phyloP scores from a whole-genome alignment of 192 early-diverging fungal genomes.

The Phycomyces blakesleeanus region DNA sequence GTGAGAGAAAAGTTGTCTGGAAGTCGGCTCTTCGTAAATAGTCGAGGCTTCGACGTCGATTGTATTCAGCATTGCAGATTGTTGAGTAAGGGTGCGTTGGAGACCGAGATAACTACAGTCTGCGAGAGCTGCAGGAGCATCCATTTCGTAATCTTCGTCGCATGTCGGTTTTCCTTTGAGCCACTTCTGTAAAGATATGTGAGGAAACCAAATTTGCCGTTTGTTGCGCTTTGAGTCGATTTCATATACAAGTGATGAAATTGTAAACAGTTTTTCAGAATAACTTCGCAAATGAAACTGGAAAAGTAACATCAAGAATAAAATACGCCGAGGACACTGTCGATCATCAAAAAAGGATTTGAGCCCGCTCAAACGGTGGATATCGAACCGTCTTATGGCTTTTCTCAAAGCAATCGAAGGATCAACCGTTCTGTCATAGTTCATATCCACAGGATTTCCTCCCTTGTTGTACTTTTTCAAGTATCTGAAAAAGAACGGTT shows the following conservation, averaged over 20 bases:
- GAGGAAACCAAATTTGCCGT: conserved; percentile 19
- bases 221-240: conserved; percentile 14
- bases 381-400: conserved; percentile 25
- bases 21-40: background rate
- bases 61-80: conserved; percentile 1
- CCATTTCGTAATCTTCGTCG: conserved; percentile 14
- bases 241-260: conserved; percentile 28
- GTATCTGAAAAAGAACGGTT: conserved; percentile 17
- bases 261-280: conserved; percentile 25
- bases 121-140: conserved; percentile 8
- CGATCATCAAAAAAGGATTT: conserved; percentile 3
- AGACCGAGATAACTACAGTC: background rate
- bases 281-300: conserved; percentile 27
- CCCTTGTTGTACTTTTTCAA: background rate
- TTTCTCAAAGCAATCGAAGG: conserved; percentile 11
- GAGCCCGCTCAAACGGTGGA: conserved; percentile 17
- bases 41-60: background rate
- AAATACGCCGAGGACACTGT: conserved; percentile 17
- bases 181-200: conserved; percentile 16
- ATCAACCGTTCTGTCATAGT: conserved; percentile 10
- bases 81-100: conserved; percentile 16
- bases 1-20: background rate
- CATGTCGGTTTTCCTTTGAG: background rate
- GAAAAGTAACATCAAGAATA: conserved; percentile 22
- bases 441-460: background rate